Percentiles rank a stretch among this genome's conserved stretches.
phyloP scores from a whole-genome alignment of 1,139 yeast species.

The Hemisphaericaspora lyxosophila region DNA sequence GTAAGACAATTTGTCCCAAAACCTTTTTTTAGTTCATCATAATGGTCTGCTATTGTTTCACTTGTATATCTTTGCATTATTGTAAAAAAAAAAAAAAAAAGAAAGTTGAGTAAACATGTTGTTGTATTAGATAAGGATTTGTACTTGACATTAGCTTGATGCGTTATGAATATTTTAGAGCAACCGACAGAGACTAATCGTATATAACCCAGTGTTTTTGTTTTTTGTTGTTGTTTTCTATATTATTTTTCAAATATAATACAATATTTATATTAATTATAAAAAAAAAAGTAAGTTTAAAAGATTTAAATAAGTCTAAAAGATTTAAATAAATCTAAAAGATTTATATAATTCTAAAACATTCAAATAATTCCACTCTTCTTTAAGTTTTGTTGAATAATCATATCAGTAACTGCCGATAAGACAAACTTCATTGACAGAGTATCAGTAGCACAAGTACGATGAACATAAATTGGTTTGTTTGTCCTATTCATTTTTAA shows the following conservation, averaged over 20 bases:
- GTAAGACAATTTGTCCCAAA: conserved; percentile 1
- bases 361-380: conserved; percentile 72
- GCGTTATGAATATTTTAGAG: not conserved
- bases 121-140: conserved; percentile 1
- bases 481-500: conserved; percentile 60
- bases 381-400: conserved; percentile 78
- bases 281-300: no score
- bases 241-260: not conserved
- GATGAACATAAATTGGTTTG: conserved; percentile 82
- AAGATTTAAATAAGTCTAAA: no score
- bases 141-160: not conserved
- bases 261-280: no score
- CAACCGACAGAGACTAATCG: not conserved
- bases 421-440: conserved; percentile 84
- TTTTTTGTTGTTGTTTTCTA: not conserved
- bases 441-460: conserved; percentile 96
- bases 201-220: not conserved
- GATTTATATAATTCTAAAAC: not conserved
- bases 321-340: not conserved
- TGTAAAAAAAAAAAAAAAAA: not conserved
- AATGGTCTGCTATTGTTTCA: conserved; percentile 1
- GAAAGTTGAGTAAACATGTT: not conserved
- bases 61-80: not conserved
- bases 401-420: conserved; percentile 89
- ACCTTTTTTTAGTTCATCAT: not conserved